Base-by-base conservation (phyloP, 345 rosid species). In the Eutrema heterophyllum region DNA sequence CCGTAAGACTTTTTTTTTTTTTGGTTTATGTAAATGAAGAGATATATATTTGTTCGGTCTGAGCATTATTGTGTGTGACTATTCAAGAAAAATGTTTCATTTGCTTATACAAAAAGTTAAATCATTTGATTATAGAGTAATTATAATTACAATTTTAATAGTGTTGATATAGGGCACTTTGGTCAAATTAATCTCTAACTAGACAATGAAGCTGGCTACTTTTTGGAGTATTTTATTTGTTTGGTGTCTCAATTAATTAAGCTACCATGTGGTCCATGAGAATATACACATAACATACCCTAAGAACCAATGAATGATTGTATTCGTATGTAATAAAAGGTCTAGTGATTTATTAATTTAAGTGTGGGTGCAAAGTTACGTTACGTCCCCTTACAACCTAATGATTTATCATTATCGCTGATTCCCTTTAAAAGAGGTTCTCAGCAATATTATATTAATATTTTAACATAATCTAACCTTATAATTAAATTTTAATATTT, bases 21-120 rank as follows among this genome's bases (percentile, higher is more conserved):
- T 27, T 21, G 36, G 65, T 64, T 64, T 49, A 49, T 71, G 80
- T 77, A 77, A 70, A 77, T 77, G 71, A 70, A 36, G 39, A 43
- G 24, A 62, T 54, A 64, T 39, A 16, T 58, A 62, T 62, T 38
- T 38, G 52, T 55, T 48, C 30, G 51, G 56, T 53, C 39, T 54
- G n/a, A 54, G 43, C 29, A 53, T 43, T 43, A 26, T 35, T 68
- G 43, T 68, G 65, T 65, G n/a, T 48, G 38, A 27, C 45, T 55
- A 27, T 27, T 48, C 43, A 46, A 13, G 10, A 62, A 30, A 41
- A 8, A 39, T 13, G 10, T 29, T 50, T 72, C 26, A 13, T 71
- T 71, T 3, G 9, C 33, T 7, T 26, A 59, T 36, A 70, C 18
- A 65, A 16, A 44, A 67, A 3, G 5, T 48, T 26, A 2, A 7